Evolutionary conservation across 2,329 filamentous ascomycete species (phyloP), one percentile per base, ranked within the genome.

Genomic region (Capronia epimyces): DNA sequence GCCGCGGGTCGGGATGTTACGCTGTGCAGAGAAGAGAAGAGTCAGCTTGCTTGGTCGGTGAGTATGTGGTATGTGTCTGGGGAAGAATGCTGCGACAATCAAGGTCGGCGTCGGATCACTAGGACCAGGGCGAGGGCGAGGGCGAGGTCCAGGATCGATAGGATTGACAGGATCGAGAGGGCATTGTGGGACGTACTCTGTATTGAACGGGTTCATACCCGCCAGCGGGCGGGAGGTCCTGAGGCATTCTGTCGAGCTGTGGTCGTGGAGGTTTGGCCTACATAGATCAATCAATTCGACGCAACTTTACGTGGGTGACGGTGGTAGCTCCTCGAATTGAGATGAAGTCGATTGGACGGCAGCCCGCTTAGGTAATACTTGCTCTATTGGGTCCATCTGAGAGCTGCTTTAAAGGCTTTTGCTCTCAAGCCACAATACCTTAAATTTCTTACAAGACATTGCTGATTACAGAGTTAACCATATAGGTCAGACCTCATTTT

Each of bases 171-270:
- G 37, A 13, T 13, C 31, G 27, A 31, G 10, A 9, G 42, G 39
- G 54, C 40, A 41, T 27, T 10, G 24, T 27, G 24, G 46, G 39
- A 74, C 77, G 66, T 71, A 90, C 87, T 83, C 95, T 95, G 79
- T 96, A 98, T 75, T 98, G 93, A 61, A 98, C 86, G 71, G 91
- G 85, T 71, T 83, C 86, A 74, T 98, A 98, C 79, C 93, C 93
- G 77, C 91, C 93, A 67, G 74, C 71, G 64, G 93, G 93, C 76
- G 93, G 93, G 82, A 98, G 88, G 79, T 98, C 93, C 80, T 97
- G 90, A 77, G 87, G 84, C 91, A 97, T 96, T 42, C 39, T 42
- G 22, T 22, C 16, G 39, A 24, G 22, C 3, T 20, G 15, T 39
- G 4, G 36, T 39, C 15, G 36, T 39, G 13, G 37, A 29, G 16